Evolutionary conservation across 768 basidiomycete species (phyloP).

Genomic region (Russula virescens): DNA sequence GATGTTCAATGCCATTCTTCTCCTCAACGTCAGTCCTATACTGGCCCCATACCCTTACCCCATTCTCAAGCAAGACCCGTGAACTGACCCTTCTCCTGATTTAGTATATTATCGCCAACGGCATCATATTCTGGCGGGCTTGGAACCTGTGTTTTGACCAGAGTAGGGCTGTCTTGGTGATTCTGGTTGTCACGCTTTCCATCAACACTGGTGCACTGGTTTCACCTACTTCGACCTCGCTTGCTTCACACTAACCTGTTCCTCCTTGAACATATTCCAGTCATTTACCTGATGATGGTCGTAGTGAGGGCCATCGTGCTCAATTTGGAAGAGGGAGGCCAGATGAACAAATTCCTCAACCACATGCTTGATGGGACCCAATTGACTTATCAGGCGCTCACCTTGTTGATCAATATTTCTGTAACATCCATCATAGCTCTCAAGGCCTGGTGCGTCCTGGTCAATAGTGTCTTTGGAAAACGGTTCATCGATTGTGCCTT

Average conservation of each 20-base stretch:
- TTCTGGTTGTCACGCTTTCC: not conserved
- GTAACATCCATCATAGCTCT: too few relatives aligned
- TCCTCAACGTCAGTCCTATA: not conserved
- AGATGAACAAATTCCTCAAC: too few relatives aligned
- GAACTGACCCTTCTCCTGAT: not conserved
- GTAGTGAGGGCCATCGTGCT: not conserved
- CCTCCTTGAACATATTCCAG: too few relatives aligned
- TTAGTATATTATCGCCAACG: too few relatives aligned
- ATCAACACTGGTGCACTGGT: not conserved
- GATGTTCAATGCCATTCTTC: not conserved
- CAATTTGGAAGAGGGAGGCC: too few relatives aligned
- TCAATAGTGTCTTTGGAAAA: too few relatives aligned
- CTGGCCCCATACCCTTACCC: not conserved
- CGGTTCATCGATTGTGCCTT: too few relatives aligned
- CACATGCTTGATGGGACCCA: too few relatives aligned
- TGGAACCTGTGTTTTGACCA: not conserved
- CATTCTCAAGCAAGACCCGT: too few relatives aligned
- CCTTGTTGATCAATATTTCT: not conserved
- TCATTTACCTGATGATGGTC: too few relatives aligned
- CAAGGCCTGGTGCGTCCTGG: too few relatives aligned
- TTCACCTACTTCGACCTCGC: not conserved
- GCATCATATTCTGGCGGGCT: not conserved
- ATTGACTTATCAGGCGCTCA: not conserved
- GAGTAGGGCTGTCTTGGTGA: not conserved
- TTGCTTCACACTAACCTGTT: not conserved